phyloP scores from a whole-genome alignment of 345 rosid species.

The Limnanthes douglasii region DNA sequence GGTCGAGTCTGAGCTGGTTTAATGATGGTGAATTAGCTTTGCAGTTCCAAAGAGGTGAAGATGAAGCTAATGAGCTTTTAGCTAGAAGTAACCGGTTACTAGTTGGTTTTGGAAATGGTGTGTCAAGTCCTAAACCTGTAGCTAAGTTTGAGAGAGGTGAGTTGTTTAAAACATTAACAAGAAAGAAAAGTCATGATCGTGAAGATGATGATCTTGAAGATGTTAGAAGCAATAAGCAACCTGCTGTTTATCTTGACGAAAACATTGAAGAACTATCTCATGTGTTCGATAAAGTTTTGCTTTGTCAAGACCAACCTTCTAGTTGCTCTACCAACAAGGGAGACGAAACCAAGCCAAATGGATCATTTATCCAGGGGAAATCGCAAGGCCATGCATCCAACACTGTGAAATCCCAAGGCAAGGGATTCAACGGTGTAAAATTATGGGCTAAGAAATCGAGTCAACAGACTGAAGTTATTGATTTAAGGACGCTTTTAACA shows the following conservation, averaged over 20 bases:
- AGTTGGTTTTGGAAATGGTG: constrained; percentile 21
- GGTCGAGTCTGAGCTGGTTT: constrained; percentile 16
- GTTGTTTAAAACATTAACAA: constrained; percentile 17
- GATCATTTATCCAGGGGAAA: constrained; percentile 13
- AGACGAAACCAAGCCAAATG: too few relatives aligned
- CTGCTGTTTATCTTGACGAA: constrained; percentile 26
- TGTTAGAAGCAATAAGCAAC: constrained; percentile 45
- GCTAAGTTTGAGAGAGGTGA: constrained; percentile 15
- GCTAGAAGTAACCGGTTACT: constrained; percentile 29
- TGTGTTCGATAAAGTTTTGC: constrained; percentile 46
- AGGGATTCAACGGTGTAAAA: constrained; percentile 27
- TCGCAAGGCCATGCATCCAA: too few relatives aligned
- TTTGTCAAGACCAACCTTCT: constrained; percentile 6
- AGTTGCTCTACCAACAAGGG: constrained; percentile 6
- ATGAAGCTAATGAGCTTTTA: constrained; percentile 75
- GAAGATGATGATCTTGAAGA: constrained; percentile 27
- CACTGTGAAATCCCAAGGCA: too few relatives aligned
- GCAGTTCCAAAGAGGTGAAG: constrained; percentile 52
- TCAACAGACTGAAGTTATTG: constrained; percentile 36
- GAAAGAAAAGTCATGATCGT: constrained; percentile 39
- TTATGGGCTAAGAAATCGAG: constrained; percentile 19
- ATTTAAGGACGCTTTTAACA: constrained; percentile 55
- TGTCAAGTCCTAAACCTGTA: too few relatives aligned
- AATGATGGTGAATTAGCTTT: constrained; percentile 22
- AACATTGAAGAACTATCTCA: constrained; percentile 35